Conservation (phyloP, 805 yeast genomes). For the Dipodascus albidus region DNA sequence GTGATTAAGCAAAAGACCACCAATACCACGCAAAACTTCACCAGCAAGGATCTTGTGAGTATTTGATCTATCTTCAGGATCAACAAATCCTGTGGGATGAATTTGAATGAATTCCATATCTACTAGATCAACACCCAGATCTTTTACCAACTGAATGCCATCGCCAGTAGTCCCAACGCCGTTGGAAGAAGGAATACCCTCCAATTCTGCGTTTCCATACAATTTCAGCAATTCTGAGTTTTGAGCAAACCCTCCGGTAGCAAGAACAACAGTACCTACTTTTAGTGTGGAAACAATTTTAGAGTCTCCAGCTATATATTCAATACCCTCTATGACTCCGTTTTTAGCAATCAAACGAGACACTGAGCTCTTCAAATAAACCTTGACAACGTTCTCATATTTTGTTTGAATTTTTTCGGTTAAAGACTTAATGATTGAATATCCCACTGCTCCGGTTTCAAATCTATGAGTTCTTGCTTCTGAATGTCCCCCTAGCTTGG, state of each 20-base stretch:
- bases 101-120: conserved; percentile 58
- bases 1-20: conserved; percentile 44
- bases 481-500: conserved; percentile 78
- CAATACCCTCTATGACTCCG: conserved; percentile 25
- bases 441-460: conserved; percentile 52
- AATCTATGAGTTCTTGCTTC: conserved; percentile 72
- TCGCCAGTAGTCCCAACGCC: conserved; percentile 55
- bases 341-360: conserved; percentile 31
- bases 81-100: conserved; percentile 57
- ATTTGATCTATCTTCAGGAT: conserved; percentile 36
- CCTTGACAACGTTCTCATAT: conserved; percentile 15
- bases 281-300: conserved; percentile 21
- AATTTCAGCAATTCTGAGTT: conserved; percentile 44
- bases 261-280: conserved; percentile 48
- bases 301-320: conserved; percentile 31
- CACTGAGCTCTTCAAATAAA: conserved; percentile 32
- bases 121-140: conserved; percentile 41
- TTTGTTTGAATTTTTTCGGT: conserved; percentile 28
- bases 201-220: conserved; percentile 43
- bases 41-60: conserved; percentile 51
- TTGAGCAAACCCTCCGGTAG: conserved; percentile 61
- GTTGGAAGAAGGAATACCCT: conserved; percentile 46
- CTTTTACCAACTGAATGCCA: conserved; percentile 37
- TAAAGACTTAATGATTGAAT: conserved; percentile 48
- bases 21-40: conserved; percentile 56